Base-by-base conservation (phyloP, 495 filamentous ascomycete species). In the Lepraria neglecta region DNA sequence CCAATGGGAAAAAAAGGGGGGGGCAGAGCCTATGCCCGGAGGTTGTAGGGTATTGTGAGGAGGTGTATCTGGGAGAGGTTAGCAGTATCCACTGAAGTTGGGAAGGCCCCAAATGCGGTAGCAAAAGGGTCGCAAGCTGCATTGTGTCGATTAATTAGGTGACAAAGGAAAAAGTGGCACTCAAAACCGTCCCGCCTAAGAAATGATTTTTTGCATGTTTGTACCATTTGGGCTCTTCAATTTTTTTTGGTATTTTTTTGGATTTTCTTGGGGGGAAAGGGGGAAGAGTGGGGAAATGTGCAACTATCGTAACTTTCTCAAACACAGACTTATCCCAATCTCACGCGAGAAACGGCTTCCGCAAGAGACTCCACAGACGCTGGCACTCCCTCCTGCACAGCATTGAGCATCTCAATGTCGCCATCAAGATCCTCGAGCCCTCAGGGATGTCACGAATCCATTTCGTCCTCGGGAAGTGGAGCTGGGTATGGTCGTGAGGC, bases 381-480 rank as follows among this genome's bases (percentile, higher is more conserved):
- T 33, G 31, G 30, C 51, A 35, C 11, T 6, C 27, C 51, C 35
- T 54, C 51, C n/a, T 38, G 35, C n/a, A 44, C 46, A 51, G 33
- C 58, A 28, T 59, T 45, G 11, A 24, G 21, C 14, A 73, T 68
- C 54, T 46, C 45, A 53, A 58, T 43, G 45, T 63, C 60, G 24
- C 60, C 60, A 33, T 56, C 54, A 17, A 30, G 24, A 51, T 63
- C 60, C 60, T 57, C 60, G 10, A 10, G 17, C 30, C 43, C 31
- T 48, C 60, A 17, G 44, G 45, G 17, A 15, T 44, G 33, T 56
- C 60, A 14, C 60, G 17, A 40, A 63, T 42, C 42, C 53, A 63
- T 31, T 21, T 58, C 3, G 60, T 63, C 43, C n/a, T 35, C 17
- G 60, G 60, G 53, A 63, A 63, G 28, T 48, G 19, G 38, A 57